These are phyloP conservation scores for Solanum appendiculatum DNA, from an alignment of 257 asterid genomes.

Conservation along the genomic window DNA sequence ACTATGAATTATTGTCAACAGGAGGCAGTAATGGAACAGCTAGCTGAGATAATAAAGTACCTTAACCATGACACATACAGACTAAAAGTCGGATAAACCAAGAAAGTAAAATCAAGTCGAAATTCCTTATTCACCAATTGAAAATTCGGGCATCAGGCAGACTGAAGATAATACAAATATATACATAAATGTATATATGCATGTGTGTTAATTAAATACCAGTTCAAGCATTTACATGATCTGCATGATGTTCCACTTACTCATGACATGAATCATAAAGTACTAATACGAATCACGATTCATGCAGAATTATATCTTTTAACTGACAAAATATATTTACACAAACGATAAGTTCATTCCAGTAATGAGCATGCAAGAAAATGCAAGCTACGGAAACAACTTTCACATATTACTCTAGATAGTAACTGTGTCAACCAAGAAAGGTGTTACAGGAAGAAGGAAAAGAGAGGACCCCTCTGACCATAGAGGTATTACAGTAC, in stretches of 20 bases:
- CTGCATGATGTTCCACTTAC: background rate
- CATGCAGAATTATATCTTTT: background rate
- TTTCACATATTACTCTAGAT: background rate
- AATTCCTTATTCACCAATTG: background rate
- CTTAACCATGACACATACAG: background rate
- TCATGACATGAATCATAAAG: background rate
- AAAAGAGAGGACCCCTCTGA: background rate
- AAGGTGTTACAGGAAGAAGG: background rate
- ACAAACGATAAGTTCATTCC: background rate
- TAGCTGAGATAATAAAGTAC: background rate
- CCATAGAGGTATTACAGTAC: background rate
- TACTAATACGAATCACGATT: background rate
- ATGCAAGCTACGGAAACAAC: background rate
- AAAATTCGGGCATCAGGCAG: background rate
- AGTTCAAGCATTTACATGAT: background rate
- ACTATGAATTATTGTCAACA: background rate
- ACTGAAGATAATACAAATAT: background rate
- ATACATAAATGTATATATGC: background rate
- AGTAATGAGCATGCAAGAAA: background rate
- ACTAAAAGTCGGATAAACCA: background rate
- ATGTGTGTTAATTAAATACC: background rate
- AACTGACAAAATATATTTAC: background rate
- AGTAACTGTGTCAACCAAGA: background rate
- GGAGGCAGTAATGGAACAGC: background rate
- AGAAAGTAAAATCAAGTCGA: background rate